These are phyloP conservation scores for Hypoxylon fragiforme DNA, from an alignment of 495 filamentous ascomycete genomes.

Conservation along the genomic window DNA sequence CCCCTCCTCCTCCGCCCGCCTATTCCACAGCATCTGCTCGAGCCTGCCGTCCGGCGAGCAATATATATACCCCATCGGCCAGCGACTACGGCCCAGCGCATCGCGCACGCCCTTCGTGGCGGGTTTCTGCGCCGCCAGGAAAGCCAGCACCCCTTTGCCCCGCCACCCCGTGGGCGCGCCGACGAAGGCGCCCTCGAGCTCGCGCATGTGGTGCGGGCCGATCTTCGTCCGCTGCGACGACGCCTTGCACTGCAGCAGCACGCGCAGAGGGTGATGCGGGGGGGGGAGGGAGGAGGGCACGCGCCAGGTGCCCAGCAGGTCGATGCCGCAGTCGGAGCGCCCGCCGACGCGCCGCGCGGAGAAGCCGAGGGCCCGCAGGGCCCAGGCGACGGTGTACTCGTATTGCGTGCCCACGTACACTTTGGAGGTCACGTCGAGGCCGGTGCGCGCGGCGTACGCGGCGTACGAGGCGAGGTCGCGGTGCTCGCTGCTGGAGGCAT, in stretches of 20 bases:
- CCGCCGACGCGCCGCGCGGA: slow-evolving; percentile 72
- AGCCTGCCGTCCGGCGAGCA: slow-evolving; percentile 54
- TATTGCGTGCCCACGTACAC: slow-evolving; percentile 67
- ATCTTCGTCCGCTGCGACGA: slow-evolving; percentile 50
- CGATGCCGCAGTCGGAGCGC: slow-evolving; percentile 75
- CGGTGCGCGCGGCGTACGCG: slow-evolving; percentile 63
- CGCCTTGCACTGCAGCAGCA: slow-evolving; percentile 81
- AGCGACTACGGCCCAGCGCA: slow-evolving; percentile 64
- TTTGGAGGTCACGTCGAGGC: slow-evolving; percentile 53
- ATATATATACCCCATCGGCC: slow-evolving; percentile 64
- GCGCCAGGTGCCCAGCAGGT: slow-evolving; percentile 80
- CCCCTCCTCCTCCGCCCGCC: slow-evolving; percentile 62
- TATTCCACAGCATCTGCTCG: slow-evolving; percentile 73
- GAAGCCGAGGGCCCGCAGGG: slow-evolving; percentile 67
- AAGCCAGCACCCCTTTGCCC: slow-evolving; percentile 59
- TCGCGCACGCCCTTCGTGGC: slow-evolving; percentile 63
- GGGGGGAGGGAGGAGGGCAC: slow-evolving; percentile 51
- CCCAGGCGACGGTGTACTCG: slow-evolving; percentile 71
- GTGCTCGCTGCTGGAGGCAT: slow-evolving; percentile 57
- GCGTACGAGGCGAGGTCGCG: slow-evolving; percentile 71
- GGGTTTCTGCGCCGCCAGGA: slow-evolving; percentile 57
- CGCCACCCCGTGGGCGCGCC: slow-evolving; percentile 72
- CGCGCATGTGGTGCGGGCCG: slow-evolving; percentile 70
- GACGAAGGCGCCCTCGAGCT: slow-evolving; percentile 80
- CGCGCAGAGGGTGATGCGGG: slow-evolving; percentile 57